Evolutionary conservation across 1,284 basidiomycete species (phyloP).

Genomic region (Waitea zeae): DNA sequence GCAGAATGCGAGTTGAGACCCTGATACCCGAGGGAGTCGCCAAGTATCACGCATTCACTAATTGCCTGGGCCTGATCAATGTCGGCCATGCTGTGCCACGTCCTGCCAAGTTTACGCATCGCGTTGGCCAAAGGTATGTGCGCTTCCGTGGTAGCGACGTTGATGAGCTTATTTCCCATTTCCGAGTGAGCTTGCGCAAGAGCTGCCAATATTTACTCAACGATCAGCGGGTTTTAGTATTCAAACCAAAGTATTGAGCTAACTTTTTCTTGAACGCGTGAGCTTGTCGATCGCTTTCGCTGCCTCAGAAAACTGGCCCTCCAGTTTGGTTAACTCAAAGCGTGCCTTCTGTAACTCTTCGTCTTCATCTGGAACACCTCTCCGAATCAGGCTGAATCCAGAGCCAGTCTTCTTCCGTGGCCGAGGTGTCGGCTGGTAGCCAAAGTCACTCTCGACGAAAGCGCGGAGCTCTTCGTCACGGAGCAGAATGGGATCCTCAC

Average conservation of each 20-base stretch:
- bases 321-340: slow-evolving; percentile 78
- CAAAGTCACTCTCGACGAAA: slow-evolving; percentile 93
- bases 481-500: slow-evolving; percentile 74
- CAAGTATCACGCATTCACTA: slow-evolving; percentile 83
- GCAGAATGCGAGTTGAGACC: slow-evolving; percentile 88
- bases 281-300: slow-evolving; percentile 78
- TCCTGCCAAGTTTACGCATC: slow-evolving; percentile 67
- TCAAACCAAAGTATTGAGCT: slow-evolving; percentile 8
- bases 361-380: slow-evolving; percentile 68
- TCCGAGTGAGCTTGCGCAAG: slow-evolving; percentile 64
- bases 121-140: slow-evolving; percentile 69
- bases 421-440: slow-evolving; percentile 69
- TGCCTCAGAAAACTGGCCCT: slow-evolving; percentile 77
- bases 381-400: slow-evolving; percentile 50
- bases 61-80: slow-evolving; percentile 76
- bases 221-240: background rate
- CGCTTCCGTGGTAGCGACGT: slow-evolving; percentile 75
- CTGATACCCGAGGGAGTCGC: slow-evolving; percentile 86
- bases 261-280: slow-evolving; percentile 64
- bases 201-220: slow-evolving; percentile 29
- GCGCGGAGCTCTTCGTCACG: slow-evolving; percentile 81
- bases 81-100: slow-evolving; percentile 72
- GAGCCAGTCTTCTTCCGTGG: slow-evolving; percentile 52
- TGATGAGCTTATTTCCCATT: slow-evolving; percentile 78
- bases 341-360: slow-evolving; percentile 77